Conservation (phyloP, 257 asterid species). For the Anisodus tanguticus region DNA sequence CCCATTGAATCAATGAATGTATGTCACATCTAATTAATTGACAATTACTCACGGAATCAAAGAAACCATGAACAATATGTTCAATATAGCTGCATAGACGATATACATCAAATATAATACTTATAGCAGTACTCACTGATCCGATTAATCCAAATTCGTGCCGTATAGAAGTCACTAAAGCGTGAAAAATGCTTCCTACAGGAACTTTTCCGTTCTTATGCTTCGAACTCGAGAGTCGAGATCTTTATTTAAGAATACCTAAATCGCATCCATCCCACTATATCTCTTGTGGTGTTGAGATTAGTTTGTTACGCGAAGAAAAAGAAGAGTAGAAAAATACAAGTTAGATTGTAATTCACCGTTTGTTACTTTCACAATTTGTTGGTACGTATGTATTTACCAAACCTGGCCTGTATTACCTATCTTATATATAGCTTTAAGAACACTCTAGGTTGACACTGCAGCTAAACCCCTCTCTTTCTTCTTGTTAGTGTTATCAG, state of each 20-base stretch:
- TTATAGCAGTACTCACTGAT: not conserved
- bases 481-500: conserved; percentile 25
- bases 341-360: conserved; percentile 34
- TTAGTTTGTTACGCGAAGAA: conserved; percentile 28
- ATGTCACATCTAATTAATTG: too few species aligned
- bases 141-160: not conserved
- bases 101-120: not conserved
- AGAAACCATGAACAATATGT: not conserved
- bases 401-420: conserved; percentile 23
- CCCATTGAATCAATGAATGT: too few species aligned
- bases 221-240: not conserved
- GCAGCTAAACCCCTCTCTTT: conserved; percentile 40
- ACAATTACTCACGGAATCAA: not conserved
- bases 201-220: not conserved
- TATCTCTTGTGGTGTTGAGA: not conserved
- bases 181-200: not conserved
- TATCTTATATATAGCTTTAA: conserved; percentile 47
- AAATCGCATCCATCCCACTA: not conserved
- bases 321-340: conserved; percentile 18
- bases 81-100: not conserved
- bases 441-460: conserved; percentile 67
- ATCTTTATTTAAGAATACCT: not conserved
- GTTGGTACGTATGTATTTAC: conserved; percentile 50
- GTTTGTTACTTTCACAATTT: conserved; percentile 59
- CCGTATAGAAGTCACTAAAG: not conserved